Percentiles rank a stretch among this genome's conserved stretches.
phyloP scores from a whole-genome alignment of 345 rosid genomes.

The Raphanus sativus region DNA sequence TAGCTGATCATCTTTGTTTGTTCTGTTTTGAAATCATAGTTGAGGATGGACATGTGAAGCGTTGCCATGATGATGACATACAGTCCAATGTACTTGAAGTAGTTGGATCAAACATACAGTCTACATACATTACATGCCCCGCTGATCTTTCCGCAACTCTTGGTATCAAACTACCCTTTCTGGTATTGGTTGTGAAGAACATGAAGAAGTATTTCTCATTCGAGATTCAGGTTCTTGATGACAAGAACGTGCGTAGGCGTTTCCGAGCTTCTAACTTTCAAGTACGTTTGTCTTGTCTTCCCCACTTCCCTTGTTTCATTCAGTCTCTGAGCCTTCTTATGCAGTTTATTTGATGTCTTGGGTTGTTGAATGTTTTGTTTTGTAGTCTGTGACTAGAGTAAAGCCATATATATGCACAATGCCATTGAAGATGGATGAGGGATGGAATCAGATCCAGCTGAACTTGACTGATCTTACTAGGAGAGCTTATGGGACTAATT shows the following conservation, averaged over 20 bases:
- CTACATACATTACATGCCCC: constrained; percentile 92
- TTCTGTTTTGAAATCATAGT: constrained; percentile 37
- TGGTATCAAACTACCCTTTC: constrained; percentile 91
- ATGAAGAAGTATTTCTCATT: constrained; percentile 88
- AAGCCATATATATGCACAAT: constrained; percentile 95
- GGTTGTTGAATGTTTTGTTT: background rate
- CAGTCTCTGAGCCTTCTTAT: no score
- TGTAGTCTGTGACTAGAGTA: constrained; percentile 86
- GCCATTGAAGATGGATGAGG: constrained; percentile 97
- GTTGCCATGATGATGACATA: constrained; percentile 83
- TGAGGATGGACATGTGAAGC: constrained; percentile 80
- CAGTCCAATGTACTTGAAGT: constrained; percentile 92
- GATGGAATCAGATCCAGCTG: constrained; percentile 96
- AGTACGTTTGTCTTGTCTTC: constrained; percentile 48
- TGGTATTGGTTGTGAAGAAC: constrained; percentile 91
- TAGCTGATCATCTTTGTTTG: background rate
- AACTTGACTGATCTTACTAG: constrained; percentile 88
- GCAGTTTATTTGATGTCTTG: constrained; percentile 8
- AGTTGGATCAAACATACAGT: constrained; percentile 80
- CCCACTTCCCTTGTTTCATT: no score
- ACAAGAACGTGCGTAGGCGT: constrained; percentile 94
- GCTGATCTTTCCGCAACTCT: constrained; percentile 87
- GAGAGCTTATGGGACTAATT: constrained; percentile 96
- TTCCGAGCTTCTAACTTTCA: constrained; percentile 98
- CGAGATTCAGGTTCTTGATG: constrained; percentile 95